Evolutionary conservation across 2,329 filamentous ascomycete species (phyloP), one percentile per base, ranked within the genome.

Genomic region (Hypoxylon sp.): DNA sequence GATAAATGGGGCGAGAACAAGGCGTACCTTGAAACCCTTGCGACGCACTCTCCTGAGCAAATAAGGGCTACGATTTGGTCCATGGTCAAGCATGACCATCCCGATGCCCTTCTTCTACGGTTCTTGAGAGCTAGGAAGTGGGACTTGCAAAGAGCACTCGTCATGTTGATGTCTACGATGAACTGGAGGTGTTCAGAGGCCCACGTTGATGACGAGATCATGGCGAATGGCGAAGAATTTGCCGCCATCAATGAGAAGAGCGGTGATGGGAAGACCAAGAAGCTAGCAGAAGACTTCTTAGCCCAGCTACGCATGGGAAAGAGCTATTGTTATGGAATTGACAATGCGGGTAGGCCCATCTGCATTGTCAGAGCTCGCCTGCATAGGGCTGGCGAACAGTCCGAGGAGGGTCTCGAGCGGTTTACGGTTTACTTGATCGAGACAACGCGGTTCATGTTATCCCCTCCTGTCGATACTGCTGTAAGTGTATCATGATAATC

Each of bases 391-490:
- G 92, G 91, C 25, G 94, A 97, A 73, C 94, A 98, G 81, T 91
- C 87, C 49, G 92, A 95, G 76, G 88, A 92, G 77, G 91, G 90
- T 75, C 80, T 98, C 68, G 95, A 99, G 80, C 88, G 91, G 74
- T 98, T 92, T 79, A 99, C 96, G 0, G 93, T 99, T 35, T 97
- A 94, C 79, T 87, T 94, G 37, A 99, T 99, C 74, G 96, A 99
- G 84, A 97, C 94, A 22, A 92, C 93, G n/a, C 89, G 96, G 59
- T 89, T 98, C 84, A 84, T 97, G 70, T 83, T 99, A 58, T 85
- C 86, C 66, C 88, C 90, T 27, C 94, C 94, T 0, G 88, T 97
- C 30, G 96, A 98, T 77, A 99, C 96, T 66, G 96, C 95, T 65
- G 94, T 97, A 86, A 85, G 92, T 88, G 17, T n/a, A 22, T n/a